These are phyloP conservation scores for Lipomyces oligophaga DNA, from an alignment of 805 yeast genomes.

Conservation along the genomic window DNA sequence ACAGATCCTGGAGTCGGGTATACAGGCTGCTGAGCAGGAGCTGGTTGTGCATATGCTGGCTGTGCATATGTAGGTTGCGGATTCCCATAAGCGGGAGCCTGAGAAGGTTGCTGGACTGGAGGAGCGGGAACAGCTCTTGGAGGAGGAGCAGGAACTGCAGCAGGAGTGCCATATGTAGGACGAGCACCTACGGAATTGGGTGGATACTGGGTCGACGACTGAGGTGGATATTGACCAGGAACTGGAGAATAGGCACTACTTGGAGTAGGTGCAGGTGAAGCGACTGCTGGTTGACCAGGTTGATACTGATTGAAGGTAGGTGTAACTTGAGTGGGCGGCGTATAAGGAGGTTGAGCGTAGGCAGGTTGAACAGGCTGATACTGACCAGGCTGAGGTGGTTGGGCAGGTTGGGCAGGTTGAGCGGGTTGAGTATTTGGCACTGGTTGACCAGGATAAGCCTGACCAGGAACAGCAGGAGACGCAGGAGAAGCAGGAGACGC, in stretches of 20 bases:
- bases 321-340: slow-evolving; percentile 2
- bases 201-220: slow-evolving; percentile 3
- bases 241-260: slow-evolving; percentile 7
- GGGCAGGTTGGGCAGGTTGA: slow-evolving; percentile 10
- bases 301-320: slow-evolving; percentile 7
- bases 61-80: slow-evolving; percentile 2
- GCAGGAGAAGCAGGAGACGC: no score
- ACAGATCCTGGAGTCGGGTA: no score
- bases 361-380: background rate
- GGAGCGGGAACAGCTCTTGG: background rate
- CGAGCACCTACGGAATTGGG: background rate
- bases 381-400: slow-evolving; percentile 8
- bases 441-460: slow-evolving; percentile 21
- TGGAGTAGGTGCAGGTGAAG: slow-evolving; percentile 14
- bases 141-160: slow-evolving; percentile 7
- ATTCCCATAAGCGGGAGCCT: no score
- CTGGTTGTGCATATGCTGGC: slow-evolving; percentile 5
- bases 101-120: background rate
- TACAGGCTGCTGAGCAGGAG: no score
- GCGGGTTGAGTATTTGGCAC: slow-evolving; percentile 15
- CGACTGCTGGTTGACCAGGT: slow-evolving; percentile 20
- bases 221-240: slow-evolving; percentile 1
- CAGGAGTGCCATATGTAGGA: slow-evolving; percentile 3
- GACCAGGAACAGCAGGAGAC: slow-evolving; percentile 12
- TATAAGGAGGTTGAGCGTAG: slow-evolving; percentile 2